Evolutionary conservation across 176 grass and related monocot genomes (phyloP).

Genomic region (Bolboschoenus planiculmis): DNA sequence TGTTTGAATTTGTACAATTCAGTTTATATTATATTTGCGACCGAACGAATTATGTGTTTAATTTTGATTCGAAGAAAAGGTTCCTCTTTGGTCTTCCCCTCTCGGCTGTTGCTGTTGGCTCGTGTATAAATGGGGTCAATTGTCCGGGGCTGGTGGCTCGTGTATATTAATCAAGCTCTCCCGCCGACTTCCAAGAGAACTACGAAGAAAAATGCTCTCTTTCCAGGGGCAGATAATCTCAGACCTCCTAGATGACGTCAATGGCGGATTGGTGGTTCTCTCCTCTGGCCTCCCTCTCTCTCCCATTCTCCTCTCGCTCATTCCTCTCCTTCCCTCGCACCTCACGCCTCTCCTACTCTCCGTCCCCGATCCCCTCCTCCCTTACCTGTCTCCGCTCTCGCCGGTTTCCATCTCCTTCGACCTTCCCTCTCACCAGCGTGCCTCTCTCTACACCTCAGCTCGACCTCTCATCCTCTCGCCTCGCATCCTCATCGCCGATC

Average conservation of each 20-base stretch:
- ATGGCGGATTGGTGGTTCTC: conserved; percentile 69
- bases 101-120: too few species aligned
- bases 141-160: too few species aligned
- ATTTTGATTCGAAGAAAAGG: too few species aligned
- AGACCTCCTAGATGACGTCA: conserved; percentile 74
- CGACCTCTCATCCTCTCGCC: conserved; percentile 65
- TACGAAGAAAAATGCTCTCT: neutral
- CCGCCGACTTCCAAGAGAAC: too few species aligned
- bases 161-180: too few species aligned
- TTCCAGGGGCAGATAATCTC: conserved; percentile 61
- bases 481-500: conserved; percentile 72
- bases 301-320: conserved; percentile 48
- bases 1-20: too few species aligned
- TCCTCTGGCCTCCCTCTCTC: conserved; percentile 61
- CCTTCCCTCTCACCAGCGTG: conserved; percentile 57
- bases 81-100: too few species aligned
- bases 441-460: conserved; percentile 60
- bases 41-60: too few species aligned
- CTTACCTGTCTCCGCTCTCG: conserved; percentile 20
- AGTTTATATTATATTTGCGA: too few species aligned
- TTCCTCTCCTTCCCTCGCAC: conserved; percentile 53
- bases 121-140: too few species aligned
- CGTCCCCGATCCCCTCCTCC: conserved; percentile 56
- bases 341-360: conserved; percentile 67
- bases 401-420: conserved; percentile 48